Evolutionary conservation across 2,329 filamentous ascomycete species (phyloP).

Genomic region (Neophaeococcomyces aloes): DNA sequence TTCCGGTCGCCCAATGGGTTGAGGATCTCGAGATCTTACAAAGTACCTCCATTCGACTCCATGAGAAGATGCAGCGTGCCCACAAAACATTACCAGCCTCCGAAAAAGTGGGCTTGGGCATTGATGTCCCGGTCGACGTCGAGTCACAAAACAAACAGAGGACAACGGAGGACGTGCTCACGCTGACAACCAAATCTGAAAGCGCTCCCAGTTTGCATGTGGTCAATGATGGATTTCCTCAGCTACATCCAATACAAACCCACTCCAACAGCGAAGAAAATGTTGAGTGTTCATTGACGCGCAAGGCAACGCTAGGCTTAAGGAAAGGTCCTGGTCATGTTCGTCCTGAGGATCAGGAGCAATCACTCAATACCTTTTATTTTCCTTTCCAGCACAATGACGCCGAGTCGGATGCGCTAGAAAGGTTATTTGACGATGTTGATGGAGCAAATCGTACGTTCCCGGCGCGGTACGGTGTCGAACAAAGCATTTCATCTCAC

Average conservation of each 20-base stretch:
- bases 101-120: slow-evolving; percentile 3
- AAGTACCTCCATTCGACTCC: slow-evolving; percentile 45
- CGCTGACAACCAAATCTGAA: slow-evolving; percentile 17
- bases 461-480: too few relatives aligned
- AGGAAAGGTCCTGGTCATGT: slow-evolving; percentile 31
- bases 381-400: too few relatives aligned
- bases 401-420: too few relatives aligned
- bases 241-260: too few relatives aligned
- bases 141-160: slow-evolving; percentile 19
- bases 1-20: slow-evolving; percentile 58
- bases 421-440: too few relatives aligned
- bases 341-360: slow-evolving; percentile 12
- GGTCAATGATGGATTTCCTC: slow-evolving; percentile 30
- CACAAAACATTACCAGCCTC: slow-evolving; percentile 16
- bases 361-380: too few relatives aligned
- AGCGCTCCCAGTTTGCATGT: slow-evolving; percentile 25
- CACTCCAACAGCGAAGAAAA: too few relatives aligned
- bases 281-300: slow-evolving; percentile 24
- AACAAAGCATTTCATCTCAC: too few relatives aligned
- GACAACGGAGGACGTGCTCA: too few relatives aligned
- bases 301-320: slow-evolving; percentile 31
- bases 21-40: slow-evolving; percentile 55
- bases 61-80: slow-evolving; percentile 35
- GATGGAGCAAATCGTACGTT: too few relatives aligned
- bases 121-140: slow-evolving; percentile 9